phyloP scores from a whole-genome alignment of 805 yeast genomes.

The Blastobotrys attinorum region DNA sequence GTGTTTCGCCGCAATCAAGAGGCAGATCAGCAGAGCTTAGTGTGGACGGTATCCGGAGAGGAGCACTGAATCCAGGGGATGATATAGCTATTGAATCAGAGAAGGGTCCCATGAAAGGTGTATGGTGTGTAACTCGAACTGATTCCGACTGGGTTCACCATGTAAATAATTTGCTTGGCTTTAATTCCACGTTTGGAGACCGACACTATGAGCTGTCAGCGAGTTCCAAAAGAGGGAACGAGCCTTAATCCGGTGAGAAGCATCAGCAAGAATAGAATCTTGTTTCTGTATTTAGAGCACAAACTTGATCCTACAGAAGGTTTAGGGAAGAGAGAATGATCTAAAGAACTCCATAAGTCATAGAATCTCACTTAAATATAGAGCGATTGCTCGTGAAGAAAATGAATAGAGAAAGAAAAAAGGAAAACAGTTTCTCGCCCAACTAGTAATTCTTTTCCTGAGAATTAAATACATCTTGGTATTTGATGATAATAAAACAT shows the following conservation, averaged over 20 bases:
- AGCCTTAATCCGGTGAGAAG: too few relatives aligned
- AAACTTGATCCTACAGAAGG: too few relatives aligned
- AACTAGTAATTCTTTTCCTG: too few relatives aligned
- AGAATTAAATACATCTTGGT: too few relatives aligned
- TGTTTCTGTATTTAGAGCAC: too few relatives aligned
- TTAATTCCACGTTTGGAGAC: conserved; percentile 68
- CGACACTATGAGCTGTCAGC: not conserved
- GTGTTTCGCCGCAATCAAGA: conserved; percentile 28
- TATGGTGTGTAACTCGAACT: conserved; percentile 79
- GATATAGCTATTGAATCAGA: conserved; percentile 23
- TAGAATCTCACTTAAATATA: too few relatives aligned
- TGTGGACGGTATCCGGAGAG: conserved; percentile 78
- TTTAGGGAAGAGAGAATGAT: too few relatives aligned
- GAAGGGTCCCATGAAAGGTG: conserved; percentile 38
- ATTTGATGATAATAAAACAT: too few relatives aligned
- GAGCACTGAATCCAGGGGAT: conserved; percentile 64
- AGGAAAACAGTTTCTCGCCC: not conserved
- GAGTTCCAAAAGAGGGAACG: not conserved
- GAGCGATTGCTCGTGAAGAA: not conserved
- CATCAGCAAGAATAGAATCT: too few relatives aligned
- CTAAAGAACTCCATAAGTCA: too few relatives aligned
- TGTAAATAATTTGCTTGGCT: conserved; percentile 79
- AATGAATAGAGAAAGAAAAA: conserved; percentile 1
- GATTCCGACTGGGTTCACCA: conserved; percentile 91
- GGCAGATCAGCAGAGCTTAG: conserved; percentile 49